A percentile compares a stretch with the other conserved stretches of the same genome.
Conservation (phyloP, 1,284 basidiomycete genomes). For the Baeospora myosura region DNA sequence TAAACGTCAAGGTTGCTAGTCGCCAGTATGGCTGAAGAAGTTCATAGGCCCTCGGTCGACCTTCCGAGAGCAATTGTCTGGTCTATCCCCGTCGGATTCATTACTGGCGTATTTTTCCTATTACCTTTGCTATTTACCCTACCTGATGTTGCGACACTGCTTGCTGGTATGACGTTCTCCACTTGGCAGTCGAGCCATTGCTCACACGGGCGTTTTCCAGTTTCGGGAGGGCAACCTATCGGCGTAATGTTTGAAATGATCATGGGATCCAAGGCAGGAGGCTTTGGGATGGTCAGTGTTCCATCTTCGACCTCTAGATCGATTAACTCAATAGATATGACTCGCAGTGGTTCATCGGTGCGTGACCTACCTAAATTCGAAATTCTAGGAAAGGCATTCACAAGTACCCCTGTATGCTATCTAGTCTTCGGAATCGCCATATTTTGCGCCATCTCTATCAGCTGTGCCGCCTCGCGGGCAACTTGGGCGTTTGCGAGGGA, state of each 20-base stretch:
- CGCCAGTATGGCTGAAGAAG: constrained; percentile 59
- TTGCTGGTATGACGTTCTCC: constrained; percentile 32
- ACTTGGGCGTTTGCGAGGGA: constrained; percentile 69
- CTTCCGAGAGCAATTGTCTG: constrained; percentile 54
- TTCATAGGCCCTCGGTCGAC: constrained; percentile 47
- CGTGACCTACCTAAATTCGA: constrained; percentile 18
- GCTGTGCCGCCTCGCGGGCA: constrained; percentile 60
- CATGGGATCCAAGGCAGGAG: constrained; percentile 54
- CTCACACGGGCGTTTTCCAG: constrained; percentile 20
- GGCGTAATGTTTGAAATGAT: constrained; percentile 61
- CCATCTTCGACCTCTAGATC: neutral
- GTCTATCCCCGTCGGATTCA: constrained; percentile 56
- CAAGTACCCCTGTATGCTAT: too few species aligned
- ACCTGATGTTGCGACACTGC: constrained; percentile 46
- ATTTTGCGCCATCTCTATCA: constrained; percentile 53
- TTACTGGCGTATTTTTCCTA: constrained; percentile 54
- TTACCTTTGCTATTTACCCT: constrained; percentile 66
- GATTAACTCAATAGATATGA: neutral
- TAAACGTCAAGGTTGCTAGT: constrained; percentile 34
- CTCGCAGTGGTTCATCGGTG: constrained; percentile 40
- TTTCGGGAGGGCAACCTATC: constrained; percentile 56
- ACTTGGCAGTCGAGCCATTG: neutral
- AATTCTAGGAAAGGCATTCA: neutral
- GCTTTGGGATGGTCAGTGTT: constrained; percentile 48
- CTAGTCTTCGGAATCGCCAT: constrained; percentile 50